These are phyloP conservation scores for Marsdenia floribunda DNA, from an alignment of 257 asterid species.

Conservation along the genomic window DNA sequence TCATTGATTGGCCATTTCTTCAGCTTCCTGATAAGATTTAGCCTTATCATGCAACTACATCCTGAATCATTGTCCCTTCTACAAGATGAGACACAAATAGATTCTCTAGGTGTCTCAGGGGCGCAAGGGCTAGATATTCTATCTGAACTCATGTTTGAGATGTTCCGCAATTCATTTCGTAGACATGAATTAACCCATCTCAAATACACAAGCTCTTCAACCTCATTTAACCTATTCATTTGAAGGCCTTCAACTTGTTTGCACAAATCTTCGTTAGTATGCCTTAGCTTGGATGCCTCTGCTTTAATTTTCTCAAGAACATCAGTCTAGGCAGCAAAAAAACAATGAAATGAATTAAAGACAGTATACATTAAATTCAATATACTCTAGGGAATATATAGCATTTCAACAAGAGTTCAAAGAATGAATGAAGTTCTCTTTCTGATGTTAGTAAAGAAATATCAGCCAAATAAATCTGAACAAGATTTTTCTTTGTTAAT, in stretches of 20 bases:
- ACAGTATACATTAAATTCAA: not conserved
- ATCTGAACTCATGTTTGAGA: conserved; percentile 32
- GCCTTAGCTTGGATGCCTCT: conserved; percentile 68
- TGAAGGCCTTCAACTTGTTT: conserved; percentile 97
- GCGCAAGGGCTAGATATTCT: conserved; percentile 40
- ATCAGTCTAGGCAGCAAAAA: conserved; percentile 39
- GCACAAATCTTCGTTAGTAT: conserved; percentile 72
- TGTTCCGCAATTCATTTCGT: conserved; percentile 60
- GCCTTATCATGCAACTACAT: conserved; percentile 38
- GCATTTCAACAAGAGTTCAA: not conserved
- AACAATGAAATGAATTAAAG: not conserved
- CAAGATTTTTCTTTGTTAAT: not conserved
- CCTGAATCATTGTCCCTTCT: conserved; percentile 47
- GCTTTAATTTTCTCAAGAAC: conserved; percentile 59
- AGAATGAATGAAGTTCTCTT: not conserved
- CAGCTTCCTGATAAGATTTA: conserved; percentile 60
- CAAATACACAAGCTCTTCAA: conserved; percentile 85
- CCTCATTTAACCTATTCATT: conserved; percentile 80
- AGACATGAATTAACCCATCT: conserved; percentile 91
- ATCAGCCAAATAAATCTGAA: not conserved
- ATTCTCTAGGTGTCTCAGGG: conserved; percentile 46
- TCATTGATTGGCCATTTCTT: conserved; percentile 80
- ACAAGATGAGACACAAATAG: conserved; percentile 49
- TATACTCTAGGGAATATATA: not conserved
- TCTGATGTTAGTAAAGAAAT: not conserved